phyloP scores from a whole-genome alignment of 495 filamentous ascomycete genomes.

The Aspergillus saccharolyticus region DNA sequence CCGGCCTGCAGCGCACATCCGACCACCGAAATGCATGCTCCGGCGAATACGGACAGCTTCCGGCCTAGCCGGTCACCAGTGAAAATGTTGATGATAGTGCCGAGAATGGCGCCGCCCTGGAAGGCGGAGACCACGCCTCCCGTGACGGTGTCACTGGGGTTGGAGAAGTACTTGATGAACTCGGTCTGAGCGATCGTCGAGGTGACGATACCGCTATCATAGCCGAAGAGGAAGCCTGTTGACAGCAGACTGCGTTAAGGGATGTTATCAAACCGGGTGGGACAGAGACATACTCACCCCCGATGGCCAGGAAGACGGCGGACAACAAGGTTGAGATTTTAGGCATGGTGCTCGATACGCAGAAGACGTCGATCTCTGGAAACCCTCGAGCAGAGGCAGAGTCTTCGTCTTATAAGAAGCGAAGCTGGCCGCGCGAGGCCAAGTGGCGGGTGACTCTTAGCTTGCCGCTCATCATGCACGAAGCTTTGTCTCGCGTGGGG shows the following conservation, averaged over 20 bases:
- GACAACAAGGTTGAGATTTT: not conserved
- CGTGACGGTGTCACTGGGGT: slow-evolving; percentile 31
- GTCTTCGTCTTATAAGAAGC: not conserved
- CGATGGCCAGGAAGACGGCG: not conserved
- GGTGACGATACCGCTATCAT: slow-evolving; percentile 7
- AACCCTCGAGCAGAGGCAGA: not conserved
- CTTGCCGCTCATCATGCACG: not conserved
- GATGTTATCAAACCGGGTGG: too few relatives aligned
- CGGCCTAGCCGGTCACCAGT: slow-evolving; percentile 40
- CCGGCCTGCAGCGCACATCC: slow-evolving; percentile 44
- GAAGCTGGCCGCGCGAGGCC: not conserved
- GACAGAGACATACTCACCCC: not conserved
- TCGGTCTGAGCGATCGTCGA: slow-evolving; percentile 5
- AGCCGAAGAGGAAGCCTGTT: slow-evolving; percentile 5
- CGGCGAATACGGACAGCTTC: slow-evolving; percentile 38
- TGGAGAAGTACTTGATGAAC: slow-evolving; percentile 38
- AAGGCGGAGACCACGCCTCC: slow-evolving; percentile 48
- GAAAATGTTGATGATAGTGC: slow-evolving; percentile 39
- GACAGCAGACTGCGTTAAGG: too few relatives aligned
- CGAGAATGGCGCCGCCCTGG: slow-evolving; percentile 39
- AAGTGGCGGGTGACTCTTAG: not conserved
- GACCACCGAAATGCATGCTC: slow-evolving; percentile 36
- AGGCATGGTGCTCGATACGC: not conserved
- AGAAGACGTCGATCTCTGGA: not conserved
- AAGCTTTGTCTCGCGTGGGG: not conserved